Evolutionary conservation across 371 early-diverging fungal species (phyloP).

Genomic region (Apophysomyces elegans): DNA sequence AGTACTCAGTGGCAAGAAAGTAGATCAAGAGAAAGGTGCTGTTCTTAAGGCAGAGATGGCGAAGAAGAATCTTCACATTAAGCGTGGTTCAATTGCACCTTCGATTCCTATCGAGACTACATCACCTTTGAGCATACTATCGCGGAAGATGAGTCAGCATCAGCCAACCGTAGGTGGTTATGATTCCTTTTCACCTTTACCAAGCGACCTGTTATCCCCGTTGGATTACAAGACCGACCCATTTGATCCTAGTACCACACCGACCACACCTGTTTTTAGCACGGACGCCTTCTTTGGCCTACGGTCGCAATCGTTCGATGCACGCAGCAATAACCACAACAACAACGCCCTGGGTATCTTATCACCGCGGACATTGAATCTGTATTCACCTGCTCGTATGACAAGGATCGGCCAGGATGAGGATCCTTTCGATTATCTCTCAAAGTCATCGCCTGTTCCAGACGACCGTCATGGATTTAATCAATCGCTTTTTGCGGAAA

Average conservation of each 20-base stretch:
- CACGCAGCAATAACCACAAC: conserved; percentile 12
- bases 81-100: conserved; percentile 31
- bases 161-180: conserved; percentile 21
- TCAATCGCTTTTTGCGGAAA: conserved; percentile 18
- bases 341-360: conserved; percentile 25
- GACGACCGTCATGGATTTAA: conserved; percentile 21
- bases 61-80: conserved; percentile 55
- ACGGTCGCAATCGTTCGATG: conserved; percentile 44
- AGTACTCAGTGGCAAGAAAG: conserved; percentile 38
- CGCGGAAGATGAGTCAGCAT: conserved; percentile 28
- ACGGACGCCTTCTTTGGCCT: conserved; percentile 33
- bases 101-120: conserved; percentile 18
- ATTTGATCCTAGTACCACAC: conserved; percentile 46
- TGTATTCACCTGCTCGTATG: conserved; percentile 19
- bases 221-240: conserved; percentile 60
- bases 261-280: conserved; percentile 32
- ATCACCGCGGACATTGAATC: conserved; percentile 31
- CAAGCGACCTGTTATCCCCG: conserved; percentile 67
- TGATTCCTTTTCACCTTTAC: conserved; percentile 56
- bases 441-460: conserved; percentile 70
- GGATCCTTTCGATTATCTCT: conserved; percentile 92
- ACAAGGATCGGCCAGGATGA: conserved; percentile 49
- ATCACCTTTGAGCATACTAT: conserved; percentile 27
- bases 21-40: conserved; percentile 42
- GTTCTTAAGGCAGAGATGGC: conserved; percentile 53